Percentiles rank a stretch among this genome's conserved stretches.
These are phyloP conservation scores for Candida tunisiensis DNA, from an alignment of 1,139 yeast species.

Conservation along the genomic window DNA sequence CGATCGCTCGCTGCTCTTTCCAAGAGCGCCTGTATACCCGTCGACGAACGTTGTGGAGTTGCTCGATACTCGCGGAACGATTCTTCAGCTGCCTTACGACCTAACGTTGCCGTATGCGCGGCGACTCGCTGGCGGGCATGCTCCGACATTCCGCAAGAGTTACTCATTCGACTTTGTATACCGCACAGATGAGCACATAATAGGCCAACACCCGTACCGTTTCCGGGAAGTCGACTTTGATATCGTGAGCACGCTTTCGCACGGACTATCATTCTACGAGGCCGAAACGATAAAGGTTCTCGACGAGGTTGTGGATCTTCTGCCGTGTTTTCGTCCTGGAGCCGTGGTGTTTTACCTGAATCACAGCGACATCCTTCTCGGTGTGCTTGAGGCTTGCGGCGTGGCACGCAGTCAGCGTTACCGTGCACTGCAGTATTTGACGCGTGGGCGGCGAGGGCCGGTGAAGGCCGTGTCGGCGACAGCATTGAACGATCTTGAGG, in stretches of 20 bases:
- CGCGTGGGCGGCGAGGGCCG: conserved; percentile 66
- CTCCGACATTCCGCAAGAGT: conserved; percentile 25
- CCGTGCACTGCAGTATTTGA: conserved; percentile 47
- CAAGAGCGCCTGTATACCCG: conserved; percentile 60
- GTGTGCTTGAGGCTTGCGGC: conserved; percentile 63
- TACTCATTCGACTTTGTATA: conserved; percentile 68
- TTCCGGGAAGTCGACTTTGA: conserved; percentile 81
- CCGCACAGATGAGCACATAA: conserved; percentile 38
- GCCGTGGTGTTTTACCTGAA: conserved; percentile 48
- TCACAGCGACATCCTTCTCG: conserved; percentile 63
- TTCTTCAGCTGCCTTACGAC: conserved; percentile 78
- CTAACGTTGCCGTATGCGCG: conserved; percentile 82
- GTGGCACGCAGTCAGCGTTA: conserved; percentile 49
- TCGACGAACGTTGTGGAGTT: conserved; percentile 55
- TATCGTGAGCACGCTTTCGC: conserved; percentile 33
- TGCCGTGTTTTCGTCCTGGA: conserved; percentile 47
- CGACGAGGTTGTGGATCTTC: conserved; percentile 47
- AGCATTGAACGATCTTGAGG: conserved; percentile 61
- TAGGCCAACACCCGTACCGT: conserved; percentile 58
- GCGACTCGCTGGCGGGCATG: conserved; percentile 47
- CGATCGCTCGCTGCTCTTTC: conserved; percentile 49
- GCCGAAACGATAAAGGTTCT: conserved; percentile 78
- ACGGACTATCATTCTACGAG: conserved; percentile 34
- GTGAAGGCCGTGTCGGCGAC: conserved; percentile 66
- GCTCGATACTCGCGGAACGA: conserved; percentile 72